Evolutionary conservation across 345 rosid genomes (phyloP).

Genomic region (Brassica incana): DNA sequence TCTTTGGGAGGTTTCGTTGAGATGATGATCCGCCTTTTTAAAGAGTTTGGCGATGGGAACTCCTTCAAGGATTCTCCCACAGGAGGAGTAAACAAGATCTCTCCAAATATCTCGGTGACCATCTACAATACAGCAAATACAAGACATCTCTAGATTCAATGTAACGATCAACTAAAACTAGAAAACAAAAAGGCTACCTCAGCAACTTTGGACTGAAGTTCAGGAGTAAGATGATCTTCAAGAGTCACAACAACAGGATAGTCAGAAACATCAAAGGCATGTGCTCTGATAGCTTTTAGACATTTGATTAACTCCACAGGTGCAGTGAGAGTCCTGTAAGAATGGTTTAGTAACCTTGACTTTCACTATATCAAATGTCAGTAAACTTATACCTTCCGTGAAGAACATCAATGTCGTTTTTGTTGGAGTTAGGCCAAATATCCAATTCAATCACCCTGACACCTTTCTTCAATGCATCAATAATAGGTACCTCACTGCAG

Average conservation of each 20-base stretch:
- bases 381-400: constrained; percentile 66
- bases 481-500: constrained; percentile 83
- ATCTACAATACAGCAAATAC: constrained; percentile 48
- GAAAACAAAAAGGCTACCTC: constrained; percentile 44
- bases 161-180: background rate
- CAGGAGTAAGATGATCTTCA: constrained; percentile 85
- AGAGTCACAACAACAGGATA: constrained; percentile 81
- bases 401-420: constrained; percentile 67
- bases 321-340: constrained; percentile 67
- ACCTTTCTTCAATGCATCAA: constrained; percentile 62
- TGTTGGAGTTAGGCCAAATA: constrained; percentile 78
- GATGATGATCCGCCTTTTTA: constrained; percentile 62
- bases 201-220: constrained; percentile 81
- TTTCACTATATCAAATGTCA: background rate
- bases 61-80: constrained; percentile 61
- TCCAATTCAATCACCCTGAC: constrained; percentile 88
- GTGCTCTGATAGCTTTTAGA: constrained; percentile 63
- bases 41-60: constrained; percentile 68
- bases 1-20: constrained; percentile 92
- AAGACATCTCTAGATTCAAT: constrained; percentile 2
- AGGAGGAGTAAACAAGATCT: constrained; percentile 66
- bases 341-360: constrained; percentile 7
- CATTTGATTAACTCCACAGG: constrained; percentile 76
- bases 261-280: constrained; percentile 75
- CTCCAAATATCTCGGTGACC: constrained; percentile 75